Evolutionary conservation across 305 asterid genomes (phyloP), one percentile per base, ranked within the genome.

Genomic region (Fraxinus sp.): DNA sequence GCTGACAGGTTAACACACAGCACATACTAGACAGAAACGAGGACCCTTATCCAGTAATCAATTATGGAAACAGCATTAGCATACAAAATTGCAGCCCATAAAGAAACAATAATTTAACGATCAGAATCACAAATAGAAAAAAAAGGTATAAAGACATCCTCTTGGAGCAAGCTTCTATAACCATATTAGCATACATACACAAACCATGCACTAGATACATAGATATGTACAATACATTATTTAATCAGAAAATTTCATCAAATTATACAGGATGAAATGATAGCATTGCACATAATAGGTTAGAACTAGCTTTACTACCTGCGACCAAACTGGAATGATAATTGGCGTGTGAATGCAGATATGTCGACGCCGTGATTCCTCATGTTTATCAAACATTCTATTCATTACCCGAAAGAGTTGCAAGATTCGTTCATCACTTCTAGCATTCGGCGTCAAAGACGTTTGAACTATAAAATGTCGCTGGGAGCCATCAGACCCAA

Each of bases 281-380:
- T 4, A 55, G 66, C 66, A 55, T 18, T 62, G 72, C 5, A 68
- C n/a, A 24, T 24, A 9, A 66, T 26, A 26, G n/a, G 36, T 33
- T 41, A 37, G 77, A 59, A 71, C 35, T 78, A 82, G 33, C 74
- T 33, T 55, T 24, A 81, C 90, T 86, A 97, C 99, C 98, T 97
- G 99, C 10, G 99, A 95, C 99, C 99, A 97, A 86, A 97, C 99
- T 1, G 99, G 99, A 88, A 97, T 97, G 71, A 97, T 97, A 77
- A 92, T 95, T 41, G 98, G 99, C 22, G 98, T 95, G 90, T 97
- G 99, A 86, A 97, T 95, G 88, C 90, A 87, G 82, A 97, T 95
- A 89, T 97, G 97, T 76, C 99, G 98, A 64, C 97, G 96, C 81
- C 98, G 90, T 26, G 99, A 97, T 88, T 97, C 99, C 94, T 93